Evolutionary conservation across 495 filamentous ascomycete genomes (phyloP), one percentile per base, ranked within the genome.

Genomic region (Lepraria neglecta): DNA sequence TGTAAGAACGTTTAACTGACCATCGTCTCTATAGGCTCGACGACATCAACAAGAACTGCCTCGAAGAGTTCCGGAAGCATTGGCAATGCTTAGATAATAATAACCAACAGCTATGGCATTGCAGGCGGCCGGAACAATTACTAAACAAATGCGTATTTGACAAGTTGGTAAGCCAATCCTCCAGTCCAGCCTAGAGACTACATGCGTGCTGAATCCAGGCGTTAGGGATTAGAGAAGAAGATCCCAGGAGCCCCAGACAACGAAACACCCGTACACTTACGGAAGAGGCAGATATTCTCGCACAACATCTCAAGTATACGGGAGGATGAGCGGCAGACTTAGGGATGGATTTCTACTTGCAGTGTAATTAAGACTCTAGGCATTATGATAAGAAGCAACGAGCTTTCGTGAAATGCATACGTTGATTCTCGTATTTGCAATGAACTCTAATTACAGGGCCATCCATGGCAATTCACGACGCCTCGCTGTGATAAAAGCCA

Each of bases 61-160:
- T 97, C 30, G 78, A 85, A 50, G 82, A 96, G 76, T 99, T 99
- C 81, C 86, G 88, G 58, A 79, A 81, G 54, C 94, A 99, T 74
- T 97, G 91, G 91, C 76, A 89, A 67, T 99, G 94, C 69, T 81
- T 99, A 55, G 95, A 99, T 69, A 86, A 95, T 76, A 91, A 95
- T 81, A 99, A 99, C 77, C 92, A 97, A 73, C 87, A 91, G 71
- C 75, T 97, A 46, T 97, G 89, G 84, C 88, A 96, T 63, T 99
- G 94, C 78, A 82, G 94, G 64, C 71, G 72, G 68, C 66, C 72
- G 43, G 91, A 97, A 77, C 82, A 90, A 82, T 82, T 81, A 64
- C 74, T 97, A 52, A 97, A 96, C 78, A 84, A 81, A 69, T 99
- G 94, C 76, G 90, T 97, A 38, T 97, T 92, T 70, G 86, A 96